Conservation (phyloP, 495 filamentous ascomycete species). For the Pyrenula massariospora region DNA sequence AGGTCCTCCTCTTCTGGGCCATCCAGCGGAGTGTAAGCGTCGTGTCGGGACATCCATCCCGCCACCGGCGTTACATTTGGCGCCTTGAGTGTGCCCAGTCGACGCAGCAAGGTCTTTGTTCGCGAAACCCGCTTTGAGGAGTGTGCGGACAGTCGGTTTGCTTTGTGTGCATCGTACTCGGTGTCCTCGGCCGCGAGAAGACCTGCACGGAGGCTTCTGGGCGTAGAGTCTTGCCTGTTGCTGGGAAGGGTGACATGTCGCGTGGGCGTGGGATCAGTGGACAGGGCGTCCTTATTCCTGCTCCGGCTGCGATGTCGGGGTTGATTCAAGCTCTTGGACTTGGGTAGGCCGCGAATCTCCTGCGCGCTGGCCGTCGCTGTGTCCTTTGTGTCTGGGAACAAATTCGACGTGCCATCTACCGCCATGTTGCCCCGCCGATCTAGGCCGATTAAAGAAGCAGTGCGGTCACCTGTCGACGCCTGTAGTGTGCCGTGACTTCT, state of each 20-base stretch:
- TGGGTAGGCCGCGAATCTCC: neutral
- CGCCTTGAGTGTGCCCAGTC: neutral
- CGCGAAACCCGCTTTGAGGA: neutral
- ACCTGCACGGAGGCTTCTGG: neutral
- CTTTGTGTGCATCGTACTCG: neutral
- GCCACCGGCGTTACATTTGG: neutral
- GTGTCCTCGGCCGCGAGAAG: neutral
- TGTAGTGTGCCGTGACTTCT: no score
- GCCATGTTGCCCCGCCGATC: neutral
- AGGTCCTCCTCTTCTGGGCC: conserved; percentile 4
- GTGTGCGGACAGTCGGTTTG: neutral
- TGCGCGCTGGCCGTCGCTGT: neutral
- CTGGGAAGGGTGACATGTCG: neutral
- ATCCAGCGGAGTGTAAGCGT: neutral
- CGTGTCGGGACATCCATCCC: neutral
- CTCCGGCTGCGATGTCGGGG: neutral
- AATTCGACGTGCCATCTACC: neutral
- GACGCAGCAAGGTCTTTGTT: neutral
- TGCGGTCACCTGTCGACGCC: no score
- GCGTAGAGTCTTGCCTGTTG: neutral
- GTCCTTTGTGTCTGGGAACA: neutral
- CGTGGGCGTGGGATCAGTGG: neutral
- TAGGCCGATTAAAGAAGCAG: no score
- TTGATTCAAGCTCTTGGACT: neutral
- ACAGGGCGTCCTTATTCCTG: neutral